Evolutionary conservation across 2,329 filamentous ascomycete genomes (phyloP).

Genomic region (Colletotrichum australisinense): DNA sequence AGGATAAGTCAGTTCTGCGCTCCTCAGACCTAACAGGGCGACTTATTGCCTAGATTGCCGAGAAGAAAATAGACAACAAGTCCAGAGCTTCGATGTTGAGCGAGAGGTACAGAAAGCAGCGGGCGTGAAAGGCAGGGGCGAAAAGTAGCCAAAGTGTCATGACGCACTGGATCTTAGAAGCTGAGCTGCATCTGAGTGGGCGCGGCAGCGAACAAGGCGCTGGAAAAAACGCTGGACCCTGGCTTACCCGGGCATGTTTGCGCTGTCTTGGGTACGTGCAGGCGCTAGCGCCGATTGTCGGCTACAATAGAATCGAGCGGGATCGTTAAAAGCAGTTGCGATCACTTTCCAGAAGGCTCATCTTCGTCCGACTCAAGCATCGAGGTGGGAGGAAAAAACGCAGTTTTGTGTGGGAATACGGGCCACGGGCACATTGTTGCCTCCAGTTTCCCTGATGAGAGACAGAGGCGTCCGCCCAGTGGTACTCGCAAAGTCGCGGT

Average conservation of each 20-base stretch:
- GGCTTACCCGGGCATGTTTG: not conserved
- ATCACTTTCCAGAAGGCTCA: slow-evolving; percentile 20
- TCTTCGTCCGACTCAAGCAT: slow-evolving; percentile 20
- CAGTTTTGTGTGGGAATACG: slow-evolving; percentile 29
- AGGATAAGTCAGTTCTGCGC: not conserved
- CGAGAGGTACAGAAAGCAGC: not conserved
- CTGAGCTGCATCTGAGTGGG: slow-evolving; percentile 25
- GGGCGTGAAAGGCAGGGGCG: slow-evolving; percentile 1
- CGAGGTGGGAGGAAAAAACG: slow-evolving; percentile 11
- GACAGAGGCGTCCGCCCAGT: slow-evolving; percentile 16
- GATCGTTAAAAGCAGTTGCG: slow-evolving; percentile 23
- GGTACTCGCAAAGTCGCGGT: slow-evolving; percentile 24
- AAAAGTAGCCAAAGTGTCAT: slow-evolving; percentile 23
- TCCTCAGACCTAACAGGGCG: not conserved
- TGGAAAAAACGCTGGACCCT: slow-evolving; percentile 29
- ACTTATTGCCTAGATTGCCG: not conserved
- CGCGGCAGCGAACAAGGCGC: slow-evolving; percentile 29
- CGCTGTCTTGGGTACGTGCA: slow-evolving; percentile 25
- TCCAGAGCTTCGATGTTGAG: not conserved
- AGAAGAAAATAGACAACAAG: not conserved
- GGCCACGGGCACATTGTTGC: slow-evolving; percentile 16
- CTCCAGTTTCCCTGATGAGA: slow-evolving; percentile 7
- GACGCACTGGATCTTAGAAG: slow-evolving; percentile 32
- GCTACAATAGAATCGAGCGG: not conserved
- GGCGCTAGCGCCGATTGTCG: slow-evolving; percentile 31